These are phyloP conservation scores for Fusarium stilboides DNA, from an alignment of 2,329 filamentous ascomycete species.

Conservation along the genomic window DNA sequence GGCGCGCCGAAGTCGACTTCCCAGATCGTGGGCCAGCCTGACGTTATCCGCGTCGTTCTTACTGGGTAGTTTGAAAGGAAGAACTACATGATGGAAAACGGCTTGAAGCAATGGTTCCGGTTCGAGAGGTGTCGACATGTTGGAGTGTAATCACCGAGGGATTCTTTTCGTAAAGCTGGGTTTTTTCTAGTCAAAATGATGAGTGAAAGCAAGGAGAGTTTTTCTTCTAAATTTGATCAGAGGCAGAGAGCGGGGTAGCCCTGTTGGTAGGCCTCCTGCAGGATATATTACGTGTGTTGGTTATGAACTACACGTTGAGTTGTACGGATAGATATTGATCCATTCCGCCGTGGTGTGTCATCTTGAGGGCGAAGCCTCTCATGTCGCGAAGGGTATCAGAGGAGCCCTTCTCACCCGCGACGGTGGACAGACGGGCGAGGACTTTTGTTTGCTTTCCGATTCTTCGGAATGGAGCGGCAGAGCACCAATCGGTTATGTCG, in stretches of 20 bases:
- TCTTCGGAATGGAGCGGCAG: conserved; percentile 1
- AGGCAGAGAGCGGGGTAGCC: background rate
- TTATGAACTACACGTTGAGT: background rate
- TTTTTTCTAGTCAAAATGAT: background rate
- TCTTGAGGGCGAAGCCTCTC: conserved; percentile 13
- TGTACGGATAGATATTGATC: background rate
- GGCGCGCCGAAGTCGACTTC: conserved; percentile 21
- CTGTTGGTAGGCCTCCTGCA: conserved; percentile 7
- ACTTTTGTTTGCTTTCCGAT: conserved; percentile 6
- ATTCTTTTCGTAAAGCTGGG: rapidly evolving
- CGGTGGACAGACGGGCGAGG: conserved; percentile 11
- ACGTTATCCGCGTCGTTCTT: conserved; percentile 18
- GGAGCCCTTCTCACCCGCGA: background rate
- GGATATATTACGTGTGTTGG: background rate
- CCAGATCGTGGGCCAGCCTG: conserved; percentile 16
- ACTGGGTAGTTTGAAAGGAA: conserved; percentile 41
- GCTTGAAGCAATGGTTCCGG: background rate
- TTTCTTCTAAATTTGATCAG: background rate
- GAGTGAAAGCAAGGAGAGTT: background rate
- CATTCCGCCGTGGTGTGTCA: background rate
- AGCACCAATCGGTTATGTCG: conserved; percentile 20
- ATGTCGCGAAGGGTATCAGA: conserved; percentile 15
- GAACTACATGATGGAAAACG: conserved; percentile 45
- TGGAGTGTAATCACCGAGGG: rapidly evolving
- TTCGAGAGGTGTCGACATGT: background rate